Evolutionary conservation across 805 yeast species (phyloP), one percentile per base, ranked within the genome.

Genomic region (Metschnikowia baotianmanensis): DNA sequence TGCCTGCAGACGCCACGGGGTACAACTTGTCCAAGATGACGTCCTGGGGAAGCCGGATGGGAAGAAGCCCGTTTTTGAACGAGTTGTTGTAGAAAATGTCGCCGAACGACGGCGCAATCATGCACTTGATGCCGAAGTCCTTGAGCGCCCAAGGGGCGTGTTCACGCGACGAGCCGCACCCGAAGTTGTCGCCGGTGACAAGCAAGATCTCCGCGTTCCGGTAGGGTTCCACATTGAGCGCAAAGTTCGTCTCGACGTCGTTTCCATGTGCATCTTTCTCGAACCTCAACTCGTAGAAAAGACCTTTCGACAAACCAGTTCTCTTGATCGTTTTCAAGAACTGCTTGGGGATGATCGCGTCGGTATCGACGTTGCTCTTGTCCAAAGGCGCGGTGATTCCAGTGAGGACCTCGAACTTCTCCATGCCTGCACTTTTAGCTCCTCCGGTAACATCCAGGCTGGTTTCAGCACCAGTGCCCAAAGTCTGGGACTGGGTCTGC

Each of bases 121-220:
- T 86, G 49, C 91, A 83, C 65, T 86, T 83, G 65, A 93, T 89
- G 66, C 99, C 99, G 58, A 93, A 93, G 69, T 93, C 99, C 58
- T 89, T 90, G 52, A 93, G 76, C 2, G 99, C 98, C 99, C 99
- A 93, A 43, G 99, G 98, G 24, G 99, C 99, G 59, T 93, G 99
- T 67, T 93, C 99, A 77, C 99, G 87, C 2, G 97, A 90, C 29
- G 97, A 90, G 58, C 99, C 99, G 73, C 99, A 93, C 52, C 99
- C 99, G 62, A 93, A 93, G 74, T 93, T 93, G 62, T 87, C 95
- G 63, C 99, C 99, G 31, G 95, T 81, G 45, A 89, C 96, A 53
- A 91, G 83, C 51, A 93, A 72, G 53, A 91, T 83, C 65, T 85
- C 82, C 16, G 98, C 83, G 18, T 75, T 57, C 51, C 82, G 78